Base-by-base conservation (phyloP, 805 yeast species). In the Huiozyma sinensis region DNA sequence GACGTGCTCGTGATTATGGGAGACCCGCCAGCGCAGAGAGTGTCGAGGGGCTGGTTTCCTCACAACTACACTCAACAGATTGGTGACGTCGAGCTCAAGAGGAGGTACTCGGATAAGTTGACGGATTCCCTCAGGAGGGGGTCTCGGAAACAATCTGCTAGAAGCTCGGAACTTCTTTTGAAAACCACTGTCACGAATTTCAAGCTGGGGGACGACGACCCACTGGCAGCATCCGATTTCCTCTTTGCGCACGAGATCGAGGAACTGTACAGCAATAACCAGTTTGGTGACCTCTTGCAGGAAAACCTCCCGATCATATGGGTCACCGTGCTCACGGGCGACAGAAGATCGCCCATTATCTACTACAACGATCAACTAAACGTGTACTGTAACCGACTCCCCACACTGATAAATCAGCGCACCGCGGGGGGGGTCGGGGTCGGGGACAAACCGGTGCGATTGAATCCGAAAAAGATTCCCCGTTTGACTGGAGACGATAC, bases 21-120 rank as follows among this genome's bases (percentile, higher is more conserved):
- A 6, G 52, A 52, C 32, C 39, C 51, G 46, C 44, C 53, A 45
- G 48, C 49, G 5, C 60, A 60, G 33, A 59, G 37, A 29, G 58
- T 72, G 6, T 54, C 58, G 36, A 71, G 94, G 55, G 95, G 95
- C 53, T 87, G 95, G 95, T 84, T 87, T 65, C 95, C 95, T 13
- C 73, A 74, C 40, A 75, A 73, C 46, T 80, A 73, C 70, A 51
- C 44, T 28, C 44, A 54, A 33, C 44, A 52, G 9, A 42, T 47
- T 41, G 39, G 35, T 34, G 50, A 44, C 40, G n/a, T 11, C 9
- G n/a, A 31, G 33, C 11, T 11, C 3, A 8, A 11, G 11, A 8
- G n/a, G 5, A 2, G n/a, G 11, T 31, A 31, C 33, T 31, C n/a
- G 11, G 33, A 31, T 31, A 8, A 9, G 33, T 11, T 31, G 33